Base-by-base conservation (phyloP, 768 basidiomycete genomes). In the Tricholoma matsutake region DNA sequence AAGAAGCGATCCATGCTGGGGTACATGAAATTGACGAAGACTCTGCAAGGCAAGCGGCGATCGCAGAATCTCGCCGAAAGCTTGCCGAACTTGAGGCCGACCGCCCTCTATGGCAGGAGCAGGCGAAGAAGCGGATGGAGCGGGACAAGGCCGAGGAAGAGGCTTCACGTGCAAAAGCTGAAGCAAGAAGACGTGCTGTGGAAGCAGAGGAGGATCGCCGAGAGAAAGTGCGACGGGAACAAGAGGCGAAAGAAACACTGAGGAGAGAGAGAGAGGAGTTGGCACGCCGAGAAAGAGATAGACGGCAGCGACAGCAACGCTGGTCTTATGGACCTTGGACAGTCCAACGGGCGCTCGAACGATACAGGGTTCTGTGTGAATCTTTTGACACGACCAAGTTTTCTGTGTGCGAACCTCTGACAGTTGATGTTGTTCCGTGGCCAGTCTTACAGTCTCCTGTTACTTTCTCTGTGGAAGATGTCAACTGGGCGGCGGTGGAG, bases 401-500 rank as follows among this genome's bases (percentile, higher is more conserved):
- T 72, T 75, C 80, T 3, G 63, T 75, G 37, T 78, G 79, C 20
- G 72, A 79, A 13, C 83, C 85, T 3, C 70, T 91, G n/a, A 71
- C 78, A 3, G 85, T 86, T 61, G 81, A 85, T 51, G 80, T 79
- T 41, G 77, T 94, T 31, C 90, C 91, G 0, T 94, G 91, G 91
- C 92, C 92, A 2, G 84, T 87, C 13, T 70, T 93, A 35, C 75
- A 77, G 53, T 72, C 81, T 20, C 87, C 87, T 1, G 69, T 74
- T 18, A 67, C 71, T 22, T 82, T 86, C 60, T 78, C 79, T 6
- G 72, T 88, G 1, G 83, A 88, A 63, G 87, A 91, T 62, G 79
- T 93, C 49, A 85, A 87, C 59, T 91, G 87, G 86, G 72, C 78
- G 10, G 77, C 86, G 0, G 90, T 92, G 53, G 88, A 90, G 67